Evolutionary conservation across 495 filamentous ascomycete genomes (phyloP).

Genomic region (Annulohypoxylon nitens): DNA sequence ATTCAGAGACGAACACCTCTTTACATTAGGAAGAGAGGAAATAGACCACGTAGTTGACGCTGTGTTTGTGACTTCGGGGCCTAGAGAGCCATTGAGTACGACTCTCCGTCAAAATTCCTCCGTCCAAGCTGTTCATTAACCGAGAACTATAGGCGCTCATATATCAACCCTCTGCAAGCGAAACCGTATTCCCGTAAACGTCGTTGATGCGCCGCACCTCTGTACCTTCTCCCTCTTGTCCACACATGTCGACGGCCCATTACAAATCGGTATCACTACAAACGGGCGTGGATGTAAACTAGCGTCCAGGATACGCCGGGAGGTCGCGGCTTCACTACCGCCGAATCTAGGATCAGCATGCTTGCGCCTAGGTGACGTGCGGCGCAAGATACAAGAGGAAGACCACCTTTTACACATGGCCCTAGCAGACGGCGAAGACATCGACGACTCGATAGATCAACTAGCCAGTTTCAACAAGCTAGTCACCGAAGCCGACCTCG

Average conservation of each 20-base stretch:
- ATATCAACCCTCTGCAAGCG: constrained; percentile 82
- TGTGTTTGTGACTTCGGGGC: constrained; percentile 85
- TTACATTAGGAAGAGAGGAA: constrained; percentile 80
- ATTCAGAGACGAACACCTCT: constrained; percentile 82
- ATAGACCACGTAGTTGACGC: constrained; percentile 85
- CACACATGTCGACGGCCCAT: constrained; percentile 87
- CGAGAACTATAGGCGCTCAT: constrained; percentile 62
- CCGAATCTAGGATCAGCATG: constrained; percentile 86
- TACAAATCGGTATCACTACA: constrained; percentile 96
- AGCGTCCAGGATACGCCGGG: constrained; percentile 87
- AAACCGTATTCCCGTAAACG: constrained; percentile 91
- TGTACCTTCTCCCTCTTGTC: constrained; percentile 92
- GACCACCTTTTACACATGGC: constrained; percentile 55
- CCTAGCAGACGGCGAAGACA: constrained; percentile 68
- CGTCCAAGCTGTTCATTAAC: constrained; percentile 6
- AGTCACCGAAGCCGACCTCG: constrained; percentile 76
- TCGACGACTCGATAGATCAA: constrained; percentile 88
- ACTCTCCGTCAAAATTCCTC: constrained; percentile 36
- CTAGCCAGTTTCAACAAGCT: constrained; percentile 87
- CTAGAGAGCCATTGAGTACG: constrained; percentile 62
- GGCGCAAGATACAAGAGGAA: constrained; percentile 80
- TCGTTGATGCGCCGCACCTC: constrained; percentile 87
- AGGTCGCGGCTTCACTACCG: constrained; percentile 85
- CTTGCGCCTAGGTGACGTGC: constrained; percentile 79
- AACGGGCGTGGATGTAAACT: constrained; percentile 96